Evolutionary conservation across 257 asterid genomes (phyloP).

Genomic region (Solanum appendiculatum): DNA sequence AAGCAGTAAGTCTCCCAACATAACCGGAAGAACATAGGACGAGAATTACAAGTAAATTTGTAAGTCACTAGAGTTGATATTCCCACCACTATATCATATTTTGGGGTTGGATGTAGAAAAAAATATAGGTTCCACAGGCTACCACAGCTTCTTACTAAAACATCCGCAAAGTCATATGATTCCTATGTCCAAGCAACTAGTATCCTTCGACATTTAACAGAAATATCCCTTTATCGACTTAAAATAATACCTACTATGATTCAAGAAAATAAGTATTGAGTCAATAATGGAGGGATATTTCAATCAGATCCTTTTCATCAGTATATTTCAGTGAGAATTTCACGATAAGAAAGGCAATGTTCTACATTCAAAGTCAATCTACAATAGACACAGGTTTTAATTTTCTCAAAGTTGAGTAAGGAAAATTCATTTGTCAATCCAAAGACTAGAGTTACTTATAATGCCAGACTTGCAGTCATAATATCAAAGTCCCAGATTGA

Average conservation of each 20-base stretch:
- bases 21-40: not conserved
- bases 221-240: not conserved
- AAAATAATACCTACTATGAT: not conserved
- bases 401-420: not conserved
- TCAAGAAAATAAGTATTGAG: not conserved
- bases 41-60: not conserved
- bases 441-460: not conserved
- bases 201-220: not conserved
- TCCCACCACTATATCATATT: not conserved
- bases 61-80: not conserved
- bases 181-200: not conserved
- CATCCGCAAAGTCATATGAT: not conserved
- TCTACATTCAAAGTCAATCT: not conserved
- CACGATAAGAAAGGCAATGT: not conserved
- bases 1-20: not conserved
- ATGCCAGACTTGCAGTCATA: not conserved
- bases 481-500: not conserved
- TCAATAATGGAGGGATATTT: not conserved
- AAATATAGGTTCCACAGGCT: not conserved
- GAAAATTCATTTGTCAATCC: not conserved
- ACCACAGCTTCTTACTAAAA: not conserved
- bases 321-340: not conserved
- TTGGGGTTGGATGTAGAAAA: not conserved
- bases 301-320: not conserved
- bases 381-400: not conserved